A percentile compares a stretch with the other conserved stretches of the same genome.
Evolutionary conservation across 805 yeast genomes (phyloP).

Genomic region (Tetrapisispora namnaoensis): DNA sequence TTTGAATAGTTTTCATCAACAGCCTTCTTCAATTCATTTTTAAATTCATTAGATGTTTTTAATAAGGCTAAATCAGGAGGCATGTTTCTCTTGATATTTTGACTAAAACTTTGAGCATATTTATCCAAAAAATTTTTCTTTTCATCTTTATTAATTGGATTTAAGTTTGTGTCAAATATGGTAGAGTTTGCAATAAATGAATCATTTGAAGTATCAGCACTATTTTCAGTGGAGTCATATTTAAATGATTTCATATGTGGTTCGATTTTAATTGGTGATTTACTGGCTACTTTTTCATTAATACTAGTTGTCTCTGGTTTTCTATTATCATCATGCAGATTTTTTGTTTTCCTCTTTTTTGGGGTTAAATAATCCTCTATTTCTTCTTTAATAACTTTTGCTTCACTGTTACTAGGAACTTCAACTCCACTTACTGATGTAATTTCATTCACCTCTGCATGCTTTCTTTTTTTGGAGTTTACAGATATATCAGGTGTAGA

Average conservation of each 20-base stretch:
- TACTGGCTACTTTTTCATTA: conserved; percentile 17
- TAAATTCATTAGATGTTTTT: conserved; percentile 30
- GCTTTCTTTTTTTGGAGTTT: background rate
- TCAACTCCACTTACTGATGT: background rate
- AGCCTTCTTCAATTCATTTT: conserved; percentile 28
- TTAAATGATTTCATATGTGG: conserved; percentile 16
- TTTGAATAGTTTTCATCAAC: conserved; percentile 5
- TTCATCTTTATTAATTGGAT: background rate
- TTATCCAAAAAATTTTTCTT: background rate
- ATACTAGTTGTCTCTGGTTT: conserved; percentile 5
- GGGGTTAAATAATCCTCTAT: background rate
- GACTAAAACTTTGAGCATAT: background rate
- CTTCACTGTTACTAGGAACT: background rate
- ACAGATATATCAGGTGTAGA: background rate
- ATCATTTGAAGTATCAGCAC: conserved; percentile 11
- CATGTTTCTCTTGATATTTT: conserved; percentile 8
- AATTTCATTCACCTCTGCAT: background rate
- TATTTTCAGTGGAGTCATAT: conserved; percentile 16
- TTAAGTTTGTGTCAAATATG: background rate
- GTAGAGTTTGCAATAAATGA: conserved; percentile 4
- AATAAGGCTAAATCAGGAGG: conserved; percentile 28
- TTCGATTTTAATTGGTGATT: conserved; percentile 13
- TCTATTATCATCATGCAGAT: background rate
- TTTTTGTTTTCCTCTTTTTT: background rate
- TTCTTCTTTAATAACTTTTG: background rate